These are phyloP conservation scores for Tylopilus plumbeoviolaceoides DNA, from an alignment of 768 basidiomycete species.

Conservation along the genomic window DNA sequence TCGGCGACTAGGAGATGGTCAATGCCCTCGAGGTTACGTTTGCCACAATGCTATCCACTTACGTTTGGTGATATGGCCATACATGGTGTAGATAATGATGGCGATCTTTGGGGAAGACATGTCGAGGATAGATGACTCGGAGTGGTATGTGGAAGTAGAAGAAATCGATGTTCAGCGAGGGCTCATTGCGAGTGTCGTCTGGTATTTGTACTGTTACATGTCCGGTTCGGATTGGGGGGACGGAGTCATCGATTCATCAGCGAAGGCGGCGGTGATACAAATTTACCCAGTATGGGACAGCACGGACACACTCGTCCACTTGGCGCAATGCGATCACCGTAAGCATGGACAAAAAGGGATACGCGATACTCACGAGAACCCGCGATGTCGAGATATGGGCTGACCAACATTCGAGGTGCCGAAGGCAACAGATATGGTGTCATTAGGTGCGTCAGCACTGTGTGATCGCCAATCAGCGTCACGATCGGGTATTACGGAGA, in stretches of 20 bases:
- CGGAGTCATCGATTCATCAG: not conserved
- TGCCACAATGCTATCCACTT: constrained; percentile 23
- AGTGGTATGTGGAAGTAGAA: not conserved
- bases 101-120: constrained; percentile 55
- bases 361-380: constrained; percentile 10
- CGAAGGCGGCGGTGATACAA: not conserved
- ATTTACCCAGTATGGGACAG: constrained; percentile 9
- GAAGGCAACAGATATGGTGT: not conserved
- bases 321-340: not conserved
- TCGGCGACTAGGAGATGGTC: constrained; percentile 53
- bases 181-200: not conserved
- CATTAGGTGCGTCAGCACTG: not conserved
- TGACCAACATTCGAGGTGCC: not conserved
- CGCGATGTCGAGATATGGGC: not conserved
- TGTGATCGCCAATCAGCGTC: not conserved
- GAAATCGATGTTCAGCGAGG: not conserved
- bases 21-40: not conserved
- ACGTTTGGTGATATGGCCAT: constrained; percentile 71
- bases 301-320: constrained; percentile 1
- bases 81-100: constrained; percentile 71
- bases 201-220: constrained; percentile 7
- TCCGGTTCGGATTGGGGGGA: not conserved
- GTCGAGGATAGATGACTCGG: not conserved
- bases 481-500: not conserved
- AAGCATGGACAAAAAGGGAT: constrained; percentile 9